phyloP scores from a whole-genome alignment of 495 filamentous ascomycete genomes.

The Delitschia confertaspora region DNA sequence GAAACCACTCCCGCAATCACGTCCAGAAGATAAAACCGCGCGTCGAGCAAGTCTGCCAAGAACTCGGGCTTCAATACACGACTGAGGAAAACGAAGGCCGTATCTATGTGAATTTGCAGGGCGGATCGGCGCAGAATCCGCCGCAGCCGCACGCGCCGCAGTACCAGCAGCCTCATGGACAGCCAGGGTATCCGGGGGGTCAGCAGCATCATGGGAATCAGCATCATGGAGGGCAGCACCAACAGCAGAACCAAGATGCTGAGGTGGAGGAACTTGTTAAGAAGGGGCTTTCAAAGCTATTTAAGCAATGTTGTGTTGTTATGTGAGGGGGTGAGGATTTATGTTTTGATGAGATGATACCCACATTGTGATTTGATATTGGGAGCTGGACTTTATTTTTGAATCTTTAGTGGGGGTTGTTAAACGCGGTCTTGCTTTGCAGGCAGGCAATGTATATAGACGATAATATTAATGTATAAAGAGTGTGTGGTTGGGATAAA shows the following conservation, averaged over 20 bases:
- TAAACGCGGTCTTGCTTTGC: too few relatives aligned
- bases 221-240: constrained; percentile 23
- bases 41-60: constrained; percentile 74
- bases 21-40: constrained; percentile 87
- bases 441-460: too few relatives aligned
- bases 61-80: constrained; percentile 69
- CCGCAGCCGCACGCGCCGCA: constrained; percentile 37
- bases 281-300: constrained; percentile 49
- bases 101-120: constrained; percentile 64
- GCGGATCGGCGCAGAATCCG: constrained; percentile 47
- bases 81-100: constrained; percentile 83
- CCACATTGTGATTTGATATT: too few relatives aligned
- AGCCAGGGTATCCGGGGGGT: constrained; percentile 31
- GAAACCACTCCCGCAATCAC: constrained; percentile 70
- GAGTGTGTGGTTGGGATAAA: too few relatives aligned
- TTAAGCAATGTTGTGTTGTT: constrained; percentile 68
- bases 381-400: too few relatives aligned
- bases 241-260: constrained; percentile 43
- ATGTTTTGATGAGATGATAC: too few relatives aligned
- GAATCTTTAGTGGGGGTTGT: too few relatives aligned
- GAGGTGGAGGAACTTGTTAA: constrained; percentile 56
- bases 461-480: too few relatives aligned
- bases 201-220: constrained; percentile 29
- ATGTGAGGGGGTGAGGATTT: constrained; percentile 56
- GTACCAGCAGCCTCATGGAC: constrained; percentile 33